phyloP scores from a whole-genome alignment of 164 flowering plant species.

The Umbilicus rupestris region DNA sequence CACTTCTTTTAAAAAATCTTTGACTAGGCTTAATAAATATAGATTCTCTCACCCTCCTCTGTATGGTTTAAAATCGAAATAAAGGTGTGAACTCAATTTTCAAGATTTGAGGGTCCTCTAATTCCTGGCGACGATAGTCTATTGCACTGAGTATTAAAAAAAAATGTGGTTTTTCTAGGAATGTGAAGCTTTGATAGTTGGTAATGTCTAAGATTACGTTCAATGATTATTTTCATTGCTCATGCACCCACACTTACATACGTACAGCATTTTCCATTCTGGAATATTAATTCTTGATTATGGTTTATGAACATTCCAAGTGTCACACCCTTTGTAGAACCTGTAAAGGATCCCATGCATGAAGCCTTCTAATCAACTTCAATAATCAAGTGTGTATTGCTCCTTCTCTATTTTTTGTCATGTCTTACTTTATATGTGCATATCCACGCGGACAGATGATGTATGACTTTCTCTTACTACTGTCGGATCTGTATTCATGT shows the following conservation, averaged over 20 bases:
- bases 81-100: neutral
- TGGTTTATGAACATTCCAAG: neutral
- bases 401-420: neutral
- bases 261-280: neutral
- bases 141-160: neutral
- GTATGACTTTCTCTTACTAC: neutral
- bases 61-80: neutral
- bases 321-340: neutral
- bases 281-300: neutral
- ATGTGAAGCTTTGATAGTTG: neutral
- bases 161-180: neutral
- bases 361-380: neutral
- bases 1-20: neutral
- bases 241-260: neutral
- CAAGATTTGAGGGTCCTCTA: neutral
- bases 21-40: neutral
- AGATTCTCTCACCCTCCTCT: neutral
- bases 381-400: neutral
- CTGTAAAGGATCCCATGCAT: neutral
- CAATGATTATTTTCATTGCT: neutral
- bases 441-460: neutral
- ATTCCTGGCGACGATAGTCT: neutral
- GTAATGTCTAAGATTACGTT: neutral
- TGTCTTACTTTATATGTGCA: neutral
- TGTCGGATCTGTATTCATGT: neutral